Conservation (phyloP, 768 basidiomycete species). For the Pleurotus tuber-regium region DNA sequence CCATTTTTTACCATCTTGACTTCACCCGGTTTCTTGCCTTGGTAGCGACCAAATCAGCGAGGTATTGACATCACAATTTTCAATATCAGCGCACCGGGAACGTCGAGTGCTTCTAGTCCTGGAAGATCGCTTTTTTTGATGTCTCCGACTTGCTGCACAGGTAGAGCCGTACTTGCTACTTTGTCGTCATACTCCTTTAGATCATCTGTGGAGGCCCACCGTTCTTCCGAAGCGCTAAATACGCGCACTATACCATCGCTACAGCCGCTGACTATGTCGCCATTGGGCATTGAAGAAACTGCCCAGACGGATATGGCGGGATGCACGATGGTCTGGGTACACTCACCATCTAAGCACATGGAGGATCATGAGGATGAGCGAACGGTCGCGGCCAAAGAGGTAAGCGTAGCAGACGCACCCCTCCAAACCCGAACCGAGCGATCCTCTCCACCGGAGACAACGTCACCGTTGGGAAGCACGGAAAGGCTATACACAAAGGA, state of each 20-base stretch:
- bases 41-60: neutral
- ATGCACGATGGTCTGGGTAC: slow-evolving; percentile 84
- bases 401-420: slow-evolving; percentile 44
- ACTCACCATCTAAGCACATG: slow-evolving; percentile 68
- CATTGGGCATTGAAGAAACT: slow-evolving; percentile 82
- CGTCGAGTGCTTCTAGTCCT: slow-evolving; percentile 73
- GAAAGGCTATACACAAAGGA: slow-evolving; percentile 94
- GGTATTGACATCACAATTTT: neutral
- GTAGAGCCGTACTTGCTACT: slow-evolving; percentile 76
- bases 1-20: slow-evolving; percentile 88
- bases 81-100: slow-evolving; percentile 55
- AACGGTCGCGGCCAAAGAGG: slow-evolving; percentile 4
- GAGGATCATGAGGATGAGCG: neutral
- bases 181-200: slow-evolving; percentile 69
- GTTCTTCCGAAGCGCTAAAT: slow-evolving; percentile 71
- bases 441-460: slow-evolving; percentile 94
- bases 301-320: slow-evolving; percentile 98
- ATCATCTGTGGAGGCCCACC: slow-evolving; percentile 68
- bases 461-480: slow-evolving; percentile 75
- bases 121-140: slow-evolving; percentile 90
- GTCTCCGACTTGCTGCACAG: slow-evolving; percentile 87
- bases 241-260: slow-evolving; percentile 88
- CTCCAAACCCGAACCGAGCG: slow-evolving; percentile 90
- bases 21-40: slow-evolving; percentile 92
- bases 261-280: slow-evolving; percentile 89